Base-by-base conservation (phyloP, 257 asterid genomes). In the Fraxinus pennsylvanica region DNA sequence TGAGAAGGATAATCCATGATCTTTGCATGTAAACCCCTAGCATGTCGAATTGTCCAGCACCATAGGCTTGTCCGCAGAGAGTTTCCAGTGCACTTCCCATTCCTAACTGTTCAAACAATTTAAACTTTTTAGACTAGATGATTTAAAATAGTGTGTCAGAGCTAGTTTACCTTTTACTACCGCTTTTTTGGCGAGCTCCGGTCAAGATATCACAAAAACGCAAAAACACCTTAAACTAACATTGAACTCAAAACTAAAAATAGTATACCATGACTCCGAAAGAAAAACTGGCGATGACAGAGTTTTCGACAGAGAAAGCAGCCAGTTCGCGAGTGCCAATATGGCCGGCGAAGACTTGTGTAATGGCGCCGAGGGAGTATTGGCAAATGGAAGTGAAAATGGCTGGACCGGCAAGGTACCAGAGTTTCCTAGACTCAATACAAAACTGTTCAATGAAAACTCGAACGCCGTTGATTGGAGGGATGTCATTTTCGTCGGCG, bases 81-180 rank as follows among this genome's bases (percentile, higher is more conserved):
- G 92, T 88, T 59, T 87, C 90, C n/a, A 86, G 68, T 5, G 92
- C 92, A 78, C 92, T 88, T 76, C 88, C 88, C 90, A 88, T 86
- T 3, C 92, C 92, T 76, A 85, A 67, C 92, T 88, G 82, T 35
- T 35, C 39, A 35, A 35, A 5, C 39, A 35, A 35, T 35, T 35
- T 6, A 35, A 6, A 35, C 8, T 35, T 5, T 35, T 5, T 25
- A 35, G 7, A 35, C 38, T 5, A 5, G 38, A 35, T 35, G 6
- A 35, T 35, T 5, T 35, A 35, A 35, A 35, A 35, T 35, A 35
- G 1, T 35, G 39, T 35, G 8, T 35, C 39, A 35, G 39, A 35
- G 39, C 39, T 35, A 35, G 39, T 35, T 35, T 35, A 35, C 8
- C 35, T 35, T 8, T 38, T 38, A 38, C 9, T 38, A 38, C 10